These are phyloP conservation scores for Sporothrix mexicana DNA, from an alignment of 2,329 filamentous ascomycete species.

Conservation along the genomic window DNA sequence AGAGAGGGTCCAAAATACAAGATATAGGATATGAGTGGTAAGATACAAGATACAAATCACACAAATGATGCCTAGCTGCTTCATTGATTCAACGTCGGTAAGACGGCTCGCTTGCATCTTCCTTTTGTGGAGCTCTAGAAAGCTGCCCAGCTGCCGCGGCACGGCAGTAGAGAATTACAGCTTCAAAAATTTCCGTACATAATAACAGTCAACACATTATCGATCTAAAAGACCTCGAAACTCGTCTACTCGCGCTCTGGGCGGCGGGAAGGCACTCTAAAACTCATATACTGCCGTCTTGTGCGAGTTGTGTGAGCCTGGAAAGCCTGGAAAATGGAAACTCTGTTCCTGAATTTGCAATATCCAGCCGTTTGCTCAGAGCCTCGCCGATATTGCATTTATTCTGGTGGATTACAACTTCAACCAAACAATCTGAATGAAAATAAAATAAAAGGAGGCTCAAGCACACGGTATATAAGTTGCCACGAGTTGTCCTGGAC, in stretches of 20 bases:
- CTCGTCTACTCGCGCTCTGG: neutral
- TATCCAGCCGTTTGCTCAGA: constrained; percentile 12
- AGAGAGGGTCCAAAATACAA: neutral
- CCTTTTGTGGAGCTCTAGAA: neutral
- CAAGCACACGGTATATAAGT: constrained; percentile 7
- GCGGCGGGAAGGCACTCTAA: neutral
- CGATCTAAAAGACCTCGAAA: neutral
- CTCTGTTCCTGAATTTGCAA: neutral
- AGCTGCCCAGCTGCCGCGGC: neutral
- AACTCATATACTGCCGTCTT: neutral
- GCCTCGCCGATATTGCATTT: constrained; percentile 11
- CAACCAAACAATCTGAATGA: too few species aligned
- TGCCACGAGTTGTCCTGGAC: neutral
- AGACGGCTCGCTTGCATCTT: neutral
- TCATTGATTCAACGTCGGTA: neutral
- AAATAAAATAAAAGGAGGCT: neutral
- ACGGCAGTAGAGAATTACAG: neutral
- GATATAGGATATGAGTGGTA: too few species aligned
- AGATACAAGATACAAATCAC: neutral
- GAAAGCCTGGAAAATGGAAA: constrained; percentile 21
- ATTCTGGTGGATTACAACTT: neutral
- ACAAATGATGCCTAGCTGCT: constrained; percentile 5
- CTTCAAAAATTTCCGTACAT: neutral
- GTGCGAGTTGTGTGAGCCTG: neutral
- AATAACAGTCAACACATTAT: neutral